These are phyloP conservation scores for Posidonia oceanica DNA, from an alignment of 116 monocot genomes.

Conservation along the genomic window DNA sequence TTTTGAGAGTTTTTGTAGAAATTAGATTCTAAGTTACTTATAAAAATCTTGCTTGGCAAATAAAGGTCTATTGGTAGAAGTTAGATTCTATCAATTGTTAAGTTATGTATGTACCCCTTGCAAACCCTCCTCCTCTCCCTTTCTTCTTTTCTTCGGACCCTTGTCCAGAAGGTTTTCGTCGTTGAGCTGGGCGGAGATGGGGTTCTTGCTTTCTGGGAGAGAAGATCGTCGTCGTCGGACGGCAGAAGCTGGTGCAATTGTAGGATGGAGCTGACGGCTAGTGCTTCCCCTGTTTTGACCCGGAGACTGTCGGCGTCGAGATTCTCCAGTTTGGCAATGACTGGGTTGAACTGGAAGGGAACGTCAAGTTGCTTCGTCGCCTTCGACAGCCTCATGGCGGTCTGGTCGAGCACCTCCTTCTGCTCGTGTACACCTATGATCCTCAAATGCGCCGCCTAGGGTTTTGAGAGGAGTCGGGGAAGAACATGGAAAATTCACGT, in stretches of 20 bases:
- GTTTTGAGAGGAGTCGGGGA: no score
- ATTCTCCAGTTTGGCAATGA: conserved; percentile 25
- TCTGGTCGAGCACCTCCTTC: conserved; percentile 33
- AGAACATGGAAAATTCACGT: no score
- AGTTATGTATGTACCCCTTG: no score
- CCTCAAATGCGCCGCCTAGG: conserved; percentile 57
- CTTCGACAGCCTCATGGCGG: conserved; percentile 34
- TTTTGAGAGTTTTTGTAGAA: no score
- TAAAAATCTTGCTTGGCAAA: no score
- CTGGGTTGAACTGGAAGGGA: conserved; percentile 71
- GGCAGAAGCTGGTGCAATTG: conserved; percentile 55
- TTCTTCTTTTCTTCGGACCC: no score
- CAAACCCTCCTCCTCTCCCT: no score
- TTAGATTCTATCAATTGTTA: no score
- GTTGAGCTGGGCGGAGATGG: conserved; percentile 11
- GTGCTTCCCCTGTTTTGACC: conserved; percentile 74
- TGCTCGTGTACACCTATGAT: conserved; percentile 59
- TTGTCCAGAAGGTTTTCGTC: background rate
- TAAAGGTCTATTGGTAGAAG: no score
- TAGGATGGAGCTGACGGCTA: conserved; percentile 51
- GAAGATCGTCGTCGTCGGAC: background rate
- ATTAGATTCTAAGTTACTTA: no score
- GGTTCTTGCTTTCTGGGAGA: conserved; percentile 1
- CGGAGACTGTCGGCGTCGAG: conserved; percentile 45
- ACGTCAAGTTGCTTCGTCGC: conserved; percentile 76